Percentiles rank a stretch among this genome's conserved stretches.
Conservation (phyloP, 1,284 basidiomycete genomes). For the Retiboletus fuscus region DNA sequence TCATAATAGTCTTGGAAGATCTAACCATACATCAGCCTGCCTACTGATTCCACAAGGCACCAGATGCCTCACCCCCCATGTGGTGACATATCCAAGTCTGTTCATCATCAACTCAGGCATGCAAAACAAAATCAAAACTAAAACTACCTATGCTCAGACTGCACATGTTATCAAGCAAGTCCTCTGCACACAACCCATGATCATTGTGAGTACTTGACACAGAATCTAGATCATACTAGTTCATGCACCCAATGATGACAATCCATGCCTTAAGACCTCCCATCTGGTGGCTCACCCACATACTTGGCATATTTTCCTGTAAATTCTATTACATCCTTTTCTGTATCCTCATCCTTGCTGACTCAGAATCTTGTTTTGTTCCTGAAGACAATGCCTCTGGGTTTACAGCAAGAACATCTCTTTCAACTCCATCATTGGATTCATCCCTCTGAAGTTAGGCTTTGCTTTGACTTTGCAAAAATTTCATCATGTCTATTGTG, state of each 20-base stretch:
- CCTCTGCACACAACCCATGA: slow-evolving; percentile 23
- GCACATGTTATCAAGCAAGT: slow-evolving; percentile 36
- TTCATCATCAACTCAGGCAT: slow-evolving; percentile 12
- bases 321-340: slow-evolving; percentile 20
- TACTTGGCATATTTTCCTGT: slow-evolving; percentile 38
- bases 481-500: slow-evolving; percentile 9
- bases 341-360: slow-evolving; percentile 11
- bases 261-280: slow-evolving; percentile 66
- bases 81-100: slow-evolving; percentile 46
- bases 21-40: slow-evolving; percentile 24
- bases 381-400: slow-evolving; percentile 8
- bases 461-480: slow-evolving; percentile 4
- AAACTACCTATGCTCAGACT: slow-evolving; percentile 27
- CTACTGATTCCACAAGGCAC: neutral
- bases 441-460: neutral
- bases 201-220: slow-evolving; percentile 20
- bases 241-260: slow-evolving; percentile 58
- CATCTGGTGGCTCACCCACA: slow-evolving; percentile 55
- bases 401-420: neutral
- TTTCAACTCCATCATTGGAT: neutral
- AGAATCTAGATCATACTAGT: neutral
- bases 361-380: neutral
- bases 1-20: slow-evolving; percentile 54
- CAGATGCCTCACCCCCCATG: slow-evolving; percentile 45
- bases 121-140: slow-evolving; percentile 8